phyloP scores from a whole-genome alignment of 2,329 filamentous ascomycete species.

The Ploettnerulaceae sp. region DNA sequence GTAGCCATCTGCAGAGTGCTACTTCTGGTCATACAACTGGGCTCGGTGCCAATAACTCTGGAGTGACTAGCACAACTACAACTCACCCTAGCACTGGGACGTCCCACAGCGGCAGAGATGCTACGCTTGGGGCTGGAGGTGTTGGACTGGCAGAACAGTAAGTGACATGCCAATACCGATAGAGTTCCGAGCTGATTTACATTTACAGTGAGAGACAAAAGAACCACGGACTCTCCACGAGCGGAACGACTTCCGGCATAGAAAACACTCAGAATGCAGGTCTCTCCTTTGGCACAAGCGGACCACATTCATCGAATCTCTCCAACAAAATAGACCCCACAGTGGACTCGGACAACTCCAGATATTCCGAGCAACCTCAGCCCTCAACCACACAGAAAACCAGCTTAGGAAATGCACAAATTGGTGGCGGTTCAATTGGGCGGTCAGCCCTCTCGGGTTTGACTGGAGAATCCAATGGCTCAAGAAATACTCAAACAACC shows the following conservation, averaged over 20 bases:
- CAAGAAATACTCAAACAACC: neutral
- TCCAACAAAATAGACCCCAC: conserved; percentile 47
- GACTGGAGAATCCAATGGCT: neutral
- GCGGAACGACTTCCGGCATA: neutral
- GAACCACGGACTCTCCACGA: neutral
- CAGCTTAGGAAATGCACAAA: neutral
- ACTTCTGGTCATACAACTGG: conserved; percentile 1
- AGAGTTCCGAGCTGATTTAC: too few relatives aligned
- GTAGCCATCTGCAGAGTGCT: conserved; percentile 14
- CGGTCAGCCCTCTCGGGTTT: conserved; percentile 2
- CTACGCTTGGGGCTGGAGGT: conserved; percentile 7
- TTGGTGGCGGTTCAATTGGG: neutral
- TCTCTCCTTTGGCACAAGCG: neutral
- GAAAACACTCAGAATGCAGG: neutral
- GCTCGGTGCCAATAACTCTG: conserved; percentile 9
- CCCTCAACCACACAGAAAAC: neutral
- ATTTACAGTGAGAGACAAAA: too few relatives aligned
- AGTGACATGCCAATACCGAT: neutral
- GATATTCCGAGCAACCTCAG: conserved; percentile 17
- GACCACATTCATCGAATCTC: conserved; percentile 10
- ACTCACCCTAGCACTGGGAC: neutral
- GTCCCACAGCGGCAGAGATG: conserved; percentile 8
- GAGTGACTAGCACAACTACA: conserved; percentile 3
- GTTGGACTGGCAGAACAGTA: conserved; percentile 10
- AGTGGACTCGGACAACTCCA: conserved; percentile 41